These are phyloP conservation scores for Fraxinus xanthoxyloides DNA, from an alignment of 305 asterid genomes.

Conservation along the genomic window DNA sequence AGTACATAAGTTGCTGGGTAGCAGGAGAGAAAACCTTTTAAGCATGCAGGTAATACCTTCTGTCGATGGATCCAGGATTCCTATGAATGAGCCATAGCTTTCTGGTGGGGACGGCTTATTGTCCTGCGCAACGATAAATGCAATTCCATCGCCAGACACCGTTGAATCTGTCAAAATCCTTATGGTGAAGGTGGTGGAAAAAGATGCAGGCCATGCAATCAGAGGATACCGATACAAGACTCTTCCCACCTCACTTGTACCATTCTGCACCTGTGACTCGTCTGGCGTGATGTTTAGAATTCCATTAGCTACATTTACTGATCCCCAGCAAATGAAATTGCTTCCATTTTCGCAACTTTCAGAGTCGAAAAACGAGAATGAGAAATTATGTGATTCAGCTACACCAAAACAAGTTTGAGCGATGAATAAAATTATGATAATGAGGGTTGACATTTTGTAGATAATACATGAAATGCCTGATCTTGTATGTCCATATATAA, in stretches of 20 bases:
- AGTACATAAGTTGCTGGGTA: neutral
- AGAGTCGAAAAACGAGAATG: conserved; percentile 45
- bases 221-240: conserved; percentile 48
- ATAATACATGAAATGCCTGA: neutral
- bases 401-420: conserved; percentile 24
- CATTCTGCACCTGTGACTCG: neutral
- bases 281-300: conserved; percentile 47
- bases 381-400: conserved; percentile 45
- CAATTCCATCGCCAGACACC: conserved; percentile 53
- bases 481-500: conserved; percentile 8
- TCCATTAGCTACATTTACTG: conserved; percentile 41
- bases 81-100: conserved; percentile 60
- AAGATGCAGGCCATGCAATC: conserved; percentile 55
- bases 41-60: conserved; percentile 34
- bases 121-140: conserved; percentile 56
- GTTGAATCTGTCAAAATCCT: conserved; percentile 38
- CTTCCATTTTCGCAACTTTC: conserved; percentile 33
- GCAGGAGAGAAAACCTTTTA: neutral
- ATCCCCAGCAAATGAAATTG: conserved; percentile 56
- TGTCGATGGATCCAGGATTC: conserved; percentile 64
- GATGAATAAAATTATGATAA: conserved; percentile 19
- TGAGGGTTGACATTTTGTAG: conserved; percentile 27
- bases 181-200: conserved; percentile 50
- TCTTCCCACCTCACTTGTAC: conserved; percentile 46
- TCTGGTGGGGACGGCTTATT: conserved; percentile 53